These are phyloP conservation scores for Intubia oerlemansii DNA, from an alignment of 2,329 filamentous ascomycete genomes.

Conservation along the genomic window DNA sequence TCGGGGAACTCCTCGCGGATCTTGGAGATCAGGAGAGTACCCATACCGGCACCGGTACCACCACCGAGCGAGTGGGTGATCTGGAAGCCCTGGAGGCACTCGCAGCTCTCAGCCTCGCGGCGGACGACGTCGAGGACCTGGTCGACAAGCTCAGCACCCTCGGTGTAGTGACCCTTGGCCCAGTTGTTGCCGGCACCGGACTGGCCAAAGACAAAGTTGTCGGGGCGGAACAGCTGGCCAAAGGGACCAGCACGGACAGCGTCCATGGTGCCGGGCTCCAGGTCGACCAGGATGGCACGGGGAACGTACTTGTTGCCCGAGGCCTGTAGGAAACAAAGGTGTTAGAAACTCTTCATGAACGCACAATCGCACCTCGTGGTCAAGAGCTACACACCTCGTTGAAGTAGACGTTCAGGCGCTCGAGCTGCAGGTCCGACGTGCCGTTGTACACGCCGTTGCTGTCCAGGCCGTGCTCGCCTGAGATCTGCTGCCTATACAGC, in stretches of 20 bases:
- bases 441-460: slow-evolving; percentile 97
- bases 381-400: slow-evolving; percentile 47
- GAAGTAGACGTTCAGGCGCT: slow-evolving; percentile 57
- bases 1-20: slow-evolving; percentile 99
- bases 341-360: too few relatives aligned
- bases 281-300: slow-evolving; percentile 95
- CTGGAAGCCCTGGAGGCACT: slow-evolving; percentile 99
- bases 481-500: slow-evolving; percentile 56
- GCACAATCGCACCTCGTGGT: too few relatives aligned
- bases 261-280: slow-evolving; percentile 99
- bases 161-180: slow-evolving; percentile 99
- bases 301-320: slow-evolving; percentile 98
- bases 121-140: slow-evolving; percentile 96
- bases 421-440: slow-evolving; percentile 93
- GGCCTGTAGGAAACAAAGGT: too few relatives aligned
- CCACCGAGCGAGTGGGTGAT: slow-evolving; percentile 99
- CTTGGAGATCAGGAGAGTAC: slow-evolving; percentile 98
- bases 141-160: slow-evolving; percentile 97
- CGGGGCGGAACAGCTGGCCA: slow-evolving; percentile 96
- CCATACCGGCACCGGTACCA: slow-evolving; percentile 99
- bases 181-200: slow-evolving; percentile 99
- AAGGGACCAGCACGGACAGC: slow-evolving; percentile 96
- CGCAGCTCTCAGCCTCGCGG: slow-evolving; percentile 94
- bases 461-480: slow-evolving; percentile 89
- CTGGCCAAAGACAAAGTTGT: slow-evolving; percentile 99